A percentile compares a stretch with the other conserved stretches of the same genome.
These are phyloP conservation scores for Alternaria longipes DNA, from an alignment of 2,329 filamentous ascomycete genomes.

Conservation along the genomic window DNA sequence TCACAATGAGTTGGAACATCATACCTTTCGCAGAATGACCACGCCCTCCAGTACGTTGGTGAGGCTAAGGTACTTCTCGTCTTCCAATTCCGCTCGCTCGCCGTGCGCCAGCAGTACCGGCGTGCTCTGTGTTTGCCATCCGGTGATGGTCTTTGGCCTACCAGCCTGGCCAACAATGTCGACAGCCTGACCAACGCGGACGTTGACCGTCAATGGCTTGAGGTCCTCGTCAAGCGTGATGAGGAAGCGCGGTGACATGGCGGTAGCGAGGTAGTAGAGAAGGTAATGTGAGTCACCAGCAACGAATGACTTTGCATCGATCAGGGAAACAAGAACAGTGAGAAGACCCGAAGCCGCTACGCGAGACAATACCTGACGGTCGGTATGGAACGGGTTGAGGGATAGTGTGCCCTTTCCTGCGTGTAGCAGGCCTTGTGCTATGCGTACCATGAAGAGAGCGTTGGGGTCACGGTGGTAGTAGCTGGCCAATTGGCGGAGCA, in stretches of 20 bases:
- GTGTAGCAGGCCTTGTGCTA: conserved; percentile 95
- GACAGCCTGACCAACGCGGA: conserved; percentile 96
- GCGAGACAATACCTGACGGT: conserved; percentile 91
- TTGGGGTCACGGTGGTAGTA: conserved; percentile 98
- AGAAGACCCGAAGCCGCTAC: conserved; percentile 90
- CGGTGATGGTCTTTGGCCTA: conserved; percentile 97
- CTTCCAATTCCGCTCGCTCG: conserved; percentile 94
- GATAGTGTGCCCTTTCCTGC: conserved; percentile 99
- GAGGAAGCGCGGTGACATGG: conserved; percentile 96
- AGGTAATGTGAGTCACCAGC: conserved; percentile 84
- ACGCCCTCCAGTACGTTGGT: conserved; percentile 92
- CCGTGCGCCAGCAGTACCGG: conserved; percentile 94
- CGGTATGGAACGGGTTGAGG: conserved; percentile 98
- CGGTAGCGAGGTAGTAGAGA: conserved; percentile 94
- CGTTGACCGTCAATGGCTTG: conserved; percentile 92
- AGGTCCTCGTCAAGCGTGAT: conserved; percentile 95
- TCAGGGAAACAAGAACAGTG: conserved; percentile 89
- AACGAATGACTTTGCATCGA: conserved; percentile 90
- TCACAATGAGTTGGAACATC: conserved; percentile 34
- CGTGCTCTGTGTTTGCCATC: conserved; percentile 99
- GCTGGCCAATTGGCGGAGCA: conserved; percentile 91
- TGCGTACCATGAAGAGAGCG: conserved; percentile 98
- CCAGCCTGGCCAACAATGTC: conserved; percentile 98
- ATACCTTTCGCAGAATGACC: conserved; percentile 95
- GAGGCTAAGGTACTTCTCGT: conserved; percentile 94